Percentiles rank a stretch among this genome's conserved stretches.
Evolutionary conservation across 345 rosid genomes (phyloP).

Genomic region (Erucastrum elatum): DNA sequence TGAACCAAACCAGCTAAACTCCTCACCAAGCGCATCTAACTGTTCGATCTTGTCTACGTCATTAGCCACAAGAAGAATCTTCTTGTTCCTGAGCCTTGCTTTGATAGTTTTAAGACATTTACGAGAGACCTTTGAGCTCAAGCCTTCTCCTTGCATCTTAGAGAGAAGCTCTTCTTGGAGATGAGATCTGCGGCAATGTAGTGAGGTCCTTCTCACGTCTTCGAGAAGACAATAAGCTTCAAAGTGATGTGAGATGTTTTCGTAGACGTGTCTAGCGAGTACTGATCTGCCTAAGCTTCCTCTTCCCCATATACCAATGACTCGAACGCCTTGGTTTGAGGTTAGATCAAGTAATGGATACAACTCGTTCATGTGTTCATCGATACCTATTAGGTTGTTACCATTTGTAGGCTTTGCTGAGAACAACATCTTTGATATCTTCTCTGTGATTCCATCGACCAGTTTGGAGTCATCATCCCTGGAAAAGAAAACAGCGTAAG

Average conservation of each 20-base stretch:
- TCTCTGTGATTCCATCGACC: slow-evolving; percentile 28
- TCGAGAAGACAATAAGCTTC: slow-evolving; percentile 35
- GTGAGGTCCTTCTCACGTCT: slow-evolving; percentile 12
- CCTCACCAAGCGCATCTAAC: too few relatives aligned
- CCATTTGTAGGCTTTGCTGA: not conserved
- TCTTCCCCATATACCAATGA: slow-evolving; percentile 37
- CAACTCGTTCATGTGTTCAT: slow-evolving; percentile 16
- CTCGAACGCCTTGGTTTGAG: slow-evolving; percentile 13
- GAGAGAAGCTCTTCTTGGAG: slow-evolving; percentile 31
- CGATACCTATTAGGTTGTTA: slow-evolving; percentile 37
- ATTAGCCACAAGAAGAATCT: too few relatives aligned
- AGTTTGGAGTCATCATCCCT: slow-evolving; percentile 40
- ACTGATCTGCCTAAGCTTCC: slow-evolving; percentile 35
- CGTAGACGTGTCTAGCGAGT: slow-evolving; percentile 31
- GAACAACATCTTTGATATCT: slow-evolving; percentile 23
- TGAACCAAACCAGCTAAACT: too few relatives aligned
- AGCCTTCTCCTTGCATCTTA: too few relatives aligned
- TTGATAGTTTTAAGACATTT: too few relatives aligned
- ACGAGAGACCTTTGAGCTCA: too few relatives aligned
- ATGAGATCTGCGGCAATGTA: not conserved
- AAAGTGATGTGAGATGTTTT: slow-evolving; percentile 21
- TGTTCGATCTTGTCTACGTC: too few relatives aligned
- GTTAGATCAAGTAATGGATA: slow-evolving; percentile 14
- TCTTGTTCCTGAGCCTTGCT: too few relatives aligned
- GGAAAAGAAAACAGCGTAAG: not conserved